phyloP scores from a whole-genome alignment of 768 basidiomycete genomes.

The Pisolithus marmoratus region DNA sequence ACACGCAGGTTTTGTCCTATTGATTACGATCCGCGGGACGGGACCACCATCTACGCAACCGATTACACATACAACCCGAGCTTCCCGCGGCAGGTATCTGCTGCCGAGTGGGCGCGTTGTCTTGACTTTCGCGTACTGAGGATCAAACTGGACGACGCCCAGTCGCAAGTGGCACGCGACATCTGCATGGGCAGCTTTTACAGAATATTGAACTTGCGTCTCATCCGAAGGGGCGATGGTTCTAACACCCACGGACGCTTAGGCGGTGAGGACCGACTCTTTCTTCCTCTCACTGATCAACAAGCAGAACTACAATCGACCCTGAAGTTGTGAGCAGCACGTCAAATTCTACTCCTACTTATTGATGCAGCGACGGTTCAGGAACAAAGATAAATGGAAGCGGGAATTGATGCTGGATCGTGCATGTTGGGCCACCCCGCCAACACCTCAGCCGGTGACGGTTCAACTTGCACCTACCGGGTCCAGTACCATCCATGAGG shows the following conservation, averaged over 20 bases:
- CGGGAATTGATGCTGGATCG: constrained; percentile 16
- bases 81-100: constrained; percentile 27
- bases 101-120: constrained; percentile 35
- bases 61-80: constrained; percentile 56
- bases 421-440: neutral
- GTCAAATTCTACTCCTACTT: neutral
- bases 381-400: constrained; percentile 30
- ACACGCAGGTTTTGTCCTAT: constrained; percentile 43
- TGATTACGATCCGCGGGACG: constrained; percentile 26
- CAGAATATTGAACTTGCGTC: constrained; percentile 45
- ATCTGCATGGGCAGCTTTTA: constrained; percentile 40
- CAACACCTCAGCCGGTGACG: neutral
- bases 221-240: constrained; percentile 29
- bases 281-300: constrained; percentile 13
- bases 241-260: constrained; percentile 17
- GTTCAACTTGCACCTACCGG: constrained; percentile 4
- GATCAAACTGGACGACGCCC: constrained; percentile 45
- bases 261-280: constrained; percentile 24
- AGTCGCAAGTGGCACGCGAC: constrained; percentile 34
- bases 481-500: constrained; percentile 33
- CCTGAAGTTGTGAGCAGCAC: constrained; percentile 16
- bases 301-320: constrained; percentile 12
- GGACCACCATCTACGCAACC: constrained; percentile 49
- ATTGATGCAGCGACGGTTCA: constrained; percentile 8
- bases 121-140: constrained; percentile 48